Conservation (phyloP, 202 grass and related monocot genomes). For the Setaria italica region DNA sequence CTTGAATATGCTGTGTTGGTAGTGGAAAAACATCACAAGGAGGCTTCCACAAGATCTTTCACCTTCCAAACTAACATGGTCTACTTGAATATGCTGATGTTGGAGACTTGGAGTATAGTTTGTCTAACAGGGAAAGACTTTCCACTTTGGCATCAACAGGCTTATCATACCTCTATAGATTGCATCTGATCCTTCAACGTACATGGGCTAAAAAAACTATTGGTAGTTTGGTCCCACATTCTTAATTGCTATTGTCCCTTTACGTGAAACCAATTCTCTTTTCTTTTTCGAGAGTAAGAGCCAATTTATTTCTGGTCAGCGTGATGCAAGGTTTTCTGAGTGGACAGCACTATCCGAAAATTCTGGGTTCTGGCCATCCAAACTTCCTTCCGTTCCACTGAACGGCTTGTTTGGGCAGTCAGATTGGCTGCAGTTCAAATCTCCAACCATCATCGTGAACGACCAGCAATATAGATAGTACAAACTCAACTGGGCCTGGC, state of each 20-base stretch:
- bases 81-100: not conserved
- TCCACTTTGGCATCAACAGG: not conserved
- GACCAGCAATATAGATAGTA: no score
- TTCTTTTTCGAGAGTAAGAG: not conserved
- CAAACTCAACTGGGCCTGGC: no score
- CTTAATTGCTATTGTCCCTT: not conserved
- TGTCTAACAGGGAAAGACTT: not conserved
- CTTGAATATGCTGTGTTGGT: not conserved
- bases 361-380: no score
- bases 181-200: not conserved
- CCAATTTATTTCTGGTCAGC: not conserved
- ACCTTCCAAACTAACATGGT: not conserved
- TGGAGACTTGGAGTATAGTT: no score
- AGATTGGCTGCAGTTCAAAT: no score
- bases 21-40: not conserved
- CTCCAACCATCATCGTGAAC: no score
- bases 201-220: not conserved
- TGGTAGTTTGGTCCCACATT: not conserved
- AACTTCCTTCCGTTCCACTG: no score
- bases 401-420: no score
- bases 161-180: not conserved
- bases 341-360: not conserved
- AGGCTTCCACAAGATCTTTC: not conserved
- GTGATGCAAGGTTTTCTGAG: not conserved
- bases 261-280: not conserved